Evolutionary conservation across 169 alveolate genomes (phyloP), one percentile per base, ranked within the genome.

Genomic region (Plasmodium vivax): DNA sequence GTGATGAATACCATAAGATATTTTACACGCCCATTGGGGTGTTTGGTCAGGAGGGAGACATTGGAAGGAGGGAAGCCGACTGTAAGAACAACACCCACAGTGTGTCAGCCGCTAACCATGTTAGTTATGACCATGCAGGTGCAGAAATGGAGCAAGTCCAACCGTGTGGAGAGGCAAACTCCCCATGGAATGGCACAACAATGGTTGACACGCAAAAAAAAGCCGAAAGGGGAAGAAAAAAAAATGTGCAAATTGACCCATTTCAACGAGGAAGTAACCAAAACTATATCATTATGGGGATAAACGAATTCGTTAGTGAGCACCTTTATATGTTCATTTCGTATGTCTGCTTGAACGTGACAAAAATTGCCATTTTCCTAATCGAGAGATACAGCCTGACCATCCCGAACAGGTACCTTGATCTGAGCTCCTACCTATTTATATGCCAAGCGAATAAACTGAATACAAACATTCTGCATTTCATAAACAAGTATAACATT

Each of bases 301-400:
- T 87, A 75, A 77, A 36, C 45, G 45, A 75, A 36, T 87, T 87
- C 68, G 87, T 87, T 36, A 87, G 68, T 19, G 87, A 87, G 4
- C 68, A 77, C 77, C 79, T 87, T 54, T 87, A 75, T 77, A 87
- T 87, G 93, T 74, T 87, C 43, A 77, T 87, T 41, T 87, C 84
- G 0, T 87, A 77, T 71, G 27, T 87, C 2, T 30, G 71, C 47
- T 56, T 87, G 27, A 87, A 75, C n/a, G 93, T 56, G 10, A 87
- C 80, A 41, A 87, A 74, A 87, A 23, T 87, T 23, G 82, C 93
- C 1, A 75, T 87, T 4, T 77, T 87, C 16, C 71, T 87, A 56
- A 36, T 87, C 56, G 93, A 87, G 36, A 87, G 81, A n/a, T 87
- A 87, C 27, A 75, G 74, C 43, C 8, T 87, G 81, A 74, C 45